Conservation (phyloP, 306 rosid genomes). For the Cucumis melo region DNA sequence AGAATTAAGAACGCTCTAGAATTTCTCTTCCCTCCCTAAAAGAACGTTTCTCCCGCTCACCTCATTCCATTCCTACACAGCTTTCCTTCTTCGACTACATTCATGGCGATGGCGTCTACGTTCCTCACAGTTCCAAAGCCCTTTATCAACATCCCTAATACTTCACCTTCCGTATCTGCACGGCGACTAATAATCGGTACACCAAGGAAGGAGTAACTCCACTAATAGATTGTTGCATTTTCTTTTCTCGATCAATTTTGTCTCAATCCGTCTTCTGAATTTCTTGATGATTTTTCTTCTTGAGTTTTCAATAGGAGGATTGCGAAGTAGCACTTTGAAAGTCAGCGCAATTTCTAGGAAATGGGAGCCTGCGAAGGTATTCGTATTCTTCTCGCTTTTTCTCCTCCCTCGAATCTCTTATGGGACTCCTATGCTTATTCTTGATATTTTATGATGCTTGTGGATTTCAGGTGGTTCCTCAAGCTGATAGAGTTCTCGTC, state of each 20-base stretch:
- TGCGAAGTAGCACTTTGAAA: conserved; percentile 35
- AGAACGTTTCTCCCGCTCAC: not conserved
- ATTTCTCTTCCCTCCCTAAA: not conserved
- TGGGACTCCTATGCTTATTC: not conserved
- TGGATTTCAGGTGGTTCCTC: conserved; percentile 65
- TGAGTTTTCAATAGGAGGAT: conserved; percentile 37
- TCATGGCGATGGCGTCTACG: conserved; percentile 56
- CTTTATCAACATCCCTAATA: conserved; percentile 21
- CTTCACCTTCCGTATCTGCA: conserved; percentile 25
- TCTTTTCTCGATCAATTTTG: not conserved
- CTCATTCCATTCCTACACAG: not conserved
- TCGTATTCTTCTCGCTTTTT: not conserved
- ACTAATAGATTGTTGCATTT: not conserved
- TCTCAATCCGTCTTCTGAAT: not conserved
- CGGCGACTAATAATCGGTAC: conserved; percentile 27
- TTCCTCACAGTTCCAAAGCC: conserved; percentile 38
- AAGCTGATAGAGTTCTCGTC: conserved; percentile 87
- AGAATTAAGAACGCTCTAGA: not conserved
- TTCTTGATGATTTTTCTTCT: conserved; percentile 1
- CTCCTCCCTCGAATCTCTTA: not conserved
- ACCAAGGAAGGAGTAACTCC: not conserved
- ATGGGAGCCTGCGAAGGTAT: conserved; percentile 64
- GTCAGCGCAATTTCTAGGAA: conserved; percentile 40
- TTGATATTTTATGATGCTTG: not conserved
- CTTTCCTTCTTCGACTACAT: not conserved